Evolutionary conservation across 345 rosid genomes (phyloP), one percentile per base, ranked within the genome.

Genomic region (Brassica juncea): DNA sequence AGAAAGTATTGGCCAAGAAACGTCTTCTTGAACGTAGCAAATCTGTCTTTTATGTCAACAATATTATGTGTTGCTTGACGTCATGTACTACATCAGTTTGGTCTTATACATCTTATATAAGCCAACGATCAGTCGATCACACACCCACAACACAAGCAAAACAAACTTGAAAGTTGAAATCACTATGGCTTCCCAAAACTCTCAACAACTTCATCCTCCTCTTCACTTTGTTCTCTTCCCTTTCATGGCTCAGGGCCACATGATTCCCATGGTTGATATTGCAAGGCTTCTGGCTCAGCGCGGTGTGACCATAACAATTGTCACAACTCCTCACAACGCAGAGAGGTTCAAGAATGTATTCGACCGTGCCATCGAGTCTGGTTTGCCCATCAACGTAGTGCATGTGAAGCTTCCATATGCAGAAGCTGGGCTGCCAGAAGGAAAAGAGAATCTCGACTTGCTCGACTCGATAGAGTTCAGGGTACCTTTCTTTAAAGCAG

Each of bases 201-300:
- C 27, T 25, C 7, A 8, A 5, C 19, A 60, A 39, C 15, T 21
- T 15, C 19, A 10, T 4, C 32, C 34, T 72, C 59, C 68, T 25
- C 68, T 72, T 72, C 76, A 72, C 55, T 52, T 74, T 74, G 70
- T 74, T 65, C 77, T 64, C 49, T 74, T 65, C 63, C 70, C 70
- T 10, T 74, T 64, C 63, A 75, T 63, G 60, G 67, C 64, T 42
- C 74, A 76, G 0, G 74, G 74, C 66, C 74, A 71, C 65, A 71
- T 71, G 74, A 86, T 87, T 55, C 91, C 92, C 14, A 77, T 87
- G 80, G 72, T 85, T 0, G 89, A 88, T 81, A 76, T 86, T 0
- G 84, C 90, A 14, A 84, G 80, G 75, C 82, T 87, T 54, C 69
- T 88, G 31, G 86, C 94, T 4, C 77, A 52, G 52, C 85, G 72